Base-by-base conservation (phyloP, 805 yeast genomes). In the Scheffersomyces spartinae region DNA sequence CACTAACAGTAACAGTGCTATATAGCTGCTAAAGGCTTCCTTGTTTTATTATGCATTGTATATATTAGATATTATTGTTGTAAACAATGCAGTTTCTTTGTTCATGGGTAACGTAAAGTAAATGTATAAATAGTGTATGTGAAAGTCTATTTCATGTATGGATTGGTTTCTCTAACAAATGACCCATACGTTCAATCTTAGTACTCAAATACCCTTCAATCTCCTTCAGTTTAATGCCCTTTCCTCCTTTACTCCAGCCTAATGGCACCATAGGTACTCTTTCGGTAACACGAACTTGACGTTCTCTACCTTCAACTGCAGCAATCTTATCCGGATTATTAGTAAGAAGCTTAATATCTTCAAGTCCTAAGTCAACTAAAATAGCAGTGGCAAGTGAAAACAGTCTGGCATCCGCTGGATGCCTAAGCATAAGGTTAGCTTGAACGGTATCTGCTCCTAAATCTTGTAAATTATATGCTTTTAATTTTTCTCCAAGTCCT, bases 381-480 rank as follows among this genome's bases (percentile, higher is more conserved):
- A 91, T 91, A 3, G 97, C 91, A 7, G 96, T 91, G 5, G 97
- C 98, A 32, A 91, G 60, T 1, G 91, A 75, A 48, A 88, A 91
- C 23, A 86, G 79, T 41, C 99, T 73, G n/a, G 82, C 94, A 52
- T 91, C 99, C 0, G 96, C 97, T 5, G 99, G 99, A 43, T 91
- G 99, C 40, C 95, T 71, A 35, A 91, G 64, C 57, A 91, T 50
- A 31, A 91, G 57, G 52, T 91, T 91, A 6, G 98, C 98, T 50
- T 86, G 93, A 4, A 91, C 97, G 0, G 99, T 91, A 50, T 91
- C 99, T 6, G 97, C 97, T 5, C 99, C 99, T 30, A 91, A 61
- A 55, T 91, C 99, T 59, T 91, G 99, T 36, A 91, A 61, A 47
- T 91, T 91, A 53, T 91, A 91, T 2, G 97, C 97, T 54, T 91